Evolutionary conservation across 2,329 filamentous ascomycete genomes (phyloP).

Genomic region (Immersiporthe knoxdaviesiana): DNA sequence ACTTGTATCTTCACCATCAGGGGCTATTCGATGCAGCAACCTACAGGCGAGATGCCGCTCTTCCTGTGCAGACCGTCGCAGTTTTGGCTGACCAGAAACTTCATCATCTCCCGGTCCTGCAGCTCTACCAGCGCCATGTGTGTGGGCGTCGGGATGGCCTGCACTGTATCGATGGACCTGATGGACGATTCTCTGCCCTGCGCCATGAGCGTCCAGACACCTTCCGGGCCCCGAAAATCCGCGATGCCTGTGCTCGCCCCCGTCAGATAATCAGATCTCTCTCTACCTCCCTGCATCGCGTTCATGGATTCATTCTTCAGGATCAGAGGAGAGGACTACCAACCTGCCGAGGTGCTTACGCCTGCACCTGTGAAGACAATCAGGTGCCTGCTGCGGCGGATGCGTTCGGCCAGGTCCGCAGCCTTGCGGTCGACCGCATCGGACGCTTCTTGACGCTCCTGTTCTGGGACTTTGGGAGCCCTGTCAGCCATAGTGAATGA

Average conservation of each 20-base stretch:
- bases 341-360: slow-evolving; percentile 49
- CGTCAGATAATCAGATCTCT: neutral
- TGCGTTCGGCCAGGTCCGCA: slow-evolving; percentile 40
- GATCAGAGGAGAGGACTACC: slow-evolving; percentile 34
- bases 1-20: neutral
- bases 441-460: slow-evolving; percentile 33
- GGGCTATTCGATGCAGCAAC: slow-evolving; percentile 15
- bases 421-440: slow-evolving; percentile 43
- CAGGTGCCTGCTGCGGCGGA: slow-evolving; percentile 48
- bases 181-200: slow-evolving; percentile 43
- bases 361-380: slow-evolving; percentile 53
- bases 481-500: slow-evolving; percentile 19
- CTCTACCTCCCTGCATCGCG: neutral
- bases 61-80: slow-evolving; percentile 50
- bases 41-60: slow-evolving; percentile 50
- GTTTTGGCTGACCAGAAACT: slow-evolving; percentile 39
- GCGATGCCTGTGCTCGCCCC: slow-evolving; percentile 44
- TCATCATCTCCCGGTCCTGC: slow-evolving; percentile 18
- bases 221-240: slow-evolving; percentile 52
- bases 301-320: slow-evolving; percentile 13
- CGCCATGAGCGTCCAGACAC: slow-evolving; percentile 49
- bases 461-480: slow-evolving; percentile 34
- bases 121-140: slow-evolving; percentile 47
- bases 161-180: slow-evolving; percentile 42
- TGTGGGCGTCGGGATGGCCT: slow-evolving; percentile 49